Evolutionary conservation across 2,329 filamentous ascomycete genomes (phyloP), one percentile per base, ranked within the genome.

Genomic region (Diaporthe citri): DNA sequence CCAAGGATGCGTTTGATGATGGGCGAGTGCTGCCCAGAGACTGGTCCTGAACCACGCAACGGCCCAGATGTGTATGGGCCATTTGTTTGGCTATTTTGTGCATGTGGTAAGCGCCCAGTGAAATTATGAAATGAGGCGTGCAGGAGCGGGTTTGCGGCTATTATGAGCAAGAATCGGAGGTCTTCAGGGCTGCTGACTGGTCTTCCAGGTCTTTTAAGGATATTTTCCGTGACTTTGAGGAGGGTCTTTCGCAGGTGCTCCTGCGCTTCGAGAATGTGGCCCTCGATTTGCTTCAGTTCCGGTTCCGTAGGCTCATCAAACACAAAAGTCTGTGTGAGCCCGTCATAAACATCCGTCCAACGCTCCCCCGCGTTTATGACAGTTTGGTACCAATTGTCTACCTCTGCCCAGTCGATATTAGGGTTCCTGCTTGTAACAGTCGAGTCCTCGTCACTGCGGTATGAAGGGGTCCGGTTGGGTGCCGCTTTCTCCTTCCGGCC

Each of bases 1-100:
- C 96, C 96, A 36, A 97, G 83, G 52, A 97, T 92, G 51, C 96
- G 91, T 82, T 98, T 98, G 79, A 97, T 90, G 71, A 98, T 93
- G 6, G 93, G 93, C 3, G 94, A 95, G 83, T 97, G 94, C 75
- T 94, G 91, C 2, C 92, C 93, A 36, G 90, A 87, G 15, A 87
- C 80, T 10, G 85, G 87, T 0, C 86, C 87, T 3, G 84, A 82
- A 51, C 82, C 83, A 8, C 84, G 81, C 67, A 74, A 36, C 31
- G 74, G 31, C 51, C 71, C 70, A 3, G 74, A 60, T 4, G 76
- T 72, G 6, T 77, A 41, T 15, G 46, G 51, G 9, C 59, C 59
- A 59, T 17, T 52, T 43, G 8, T 72, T 73, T 79, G 78, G 48
- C 76, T 80, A 13, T 55, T 62, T 59, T 34, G 39, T 9, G 81